phyloP scores from a whole-genome alignment of 768 basidiomycete genomes.

The Macrolepiota fuliginosa region DNA sequence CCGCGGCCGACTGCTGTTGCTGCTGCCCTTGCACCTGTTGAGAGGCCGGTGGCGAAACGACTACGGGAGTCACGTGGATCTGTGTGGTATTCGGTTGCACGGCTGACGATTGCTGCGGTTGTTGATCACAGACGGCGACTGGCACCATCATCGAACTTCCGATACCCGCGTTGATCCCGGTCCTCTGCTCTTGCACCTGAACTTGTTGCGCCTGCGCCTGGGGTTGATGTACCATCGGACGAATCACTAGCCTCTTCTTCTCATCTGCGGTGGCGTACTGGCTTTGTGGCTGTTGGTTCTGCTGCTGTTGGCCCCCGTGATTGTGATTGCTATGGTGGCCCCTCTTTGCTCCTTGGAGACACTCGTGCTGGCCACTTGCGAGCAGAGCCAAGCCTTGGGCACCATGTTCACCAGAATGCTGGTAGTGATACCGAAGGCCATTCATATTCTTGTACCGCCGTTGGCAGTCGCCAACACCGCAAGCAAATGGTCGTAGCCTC shows the following conservation, averaged over 20 bases:
- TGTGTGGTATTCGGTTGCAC: background rate
- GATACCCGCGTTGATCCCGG: constrained; percentile 12
- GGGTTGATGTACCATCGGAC: constrained; percentile 15
- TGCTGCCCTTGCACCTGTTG: constrained; percentile 7
- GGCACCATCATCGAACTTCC: constrained; percentile 18
- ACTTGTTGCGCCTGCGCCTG: constrained; percentile 24
- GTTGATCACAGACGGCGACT: constrained; percentile 18
- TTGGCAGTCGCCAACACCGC: constrained; percentile 82
- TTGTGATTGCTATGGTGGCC: constrained; percentile 14
- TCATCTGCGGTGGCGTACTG: constrained; percentile 16
- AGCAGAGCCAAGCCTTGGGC: constrained; percentile 83
- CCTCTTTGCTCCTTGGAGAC: constrained; percentile 25
- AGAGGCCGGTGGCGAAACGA: background rate
- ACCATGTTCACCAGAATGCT: constrained; percentile 95
- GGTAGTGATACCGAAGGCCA: constrained; percentile 93
- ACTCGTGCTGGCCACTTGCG: constrained; percentile 65
- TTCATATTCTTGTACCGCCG: constrained; percentile 99
- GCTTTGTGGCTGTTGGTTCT: background rate
- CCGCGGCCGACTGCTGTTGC: background rate
- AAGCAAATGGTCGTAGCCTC: constrained; percentile 80
- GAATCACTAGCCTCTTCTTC: constrained; percentile 13
- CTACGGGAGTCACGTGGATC: constrained; percentile 2
- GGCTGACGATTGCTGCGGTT: constrained; percentile 9
- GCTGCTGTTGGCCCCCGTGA: constrained; percentile 7
- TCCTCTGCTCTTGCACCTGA: constrained; percentile 14